A percentile compares a stretch with the other conserved stretches of the same genome.
These are phyloP conservation scores for Vanrija pseudolonga DNA, from an alignment of 1,284 basidiomycete species.

Conservation along the genomic window DNA sequence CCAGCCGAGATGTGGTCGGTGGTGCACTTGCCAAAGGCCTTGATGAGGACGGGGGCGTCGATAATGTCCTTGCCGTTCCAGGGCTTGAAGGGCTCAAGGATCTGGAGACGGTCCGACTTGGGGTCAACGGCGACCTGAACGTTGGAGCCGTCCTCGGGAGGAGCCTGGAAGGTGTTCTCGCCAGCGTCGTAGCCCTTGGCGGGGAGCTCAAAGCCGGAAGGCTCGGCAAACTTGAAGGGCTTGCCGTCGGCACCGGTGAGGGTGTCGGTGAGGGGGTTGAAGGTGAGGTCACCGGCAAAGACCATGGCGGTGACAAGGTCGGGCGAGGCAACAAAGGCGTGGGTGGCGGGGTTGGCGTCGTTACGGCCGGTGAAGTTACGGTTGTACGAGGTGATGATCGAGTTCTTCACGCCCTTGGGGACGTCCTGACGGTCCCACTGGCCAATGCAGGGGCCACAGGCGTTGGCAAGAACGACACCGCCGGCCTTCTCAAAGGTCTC, in stretches of 20 bases:
- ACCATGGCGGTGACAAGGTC: conserved; percentile 97
- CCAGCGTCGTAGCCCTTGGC: conserved; percentile 93
- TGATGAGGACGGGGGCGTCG: conserved; percentile 91
- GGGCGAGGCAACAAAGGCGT: conserved; percentile 97
- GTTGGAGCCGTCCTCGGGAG: conserved; percentile 75
- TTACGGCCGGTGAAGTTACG: conserved; percentile 99
- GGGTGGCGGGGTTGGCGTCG: conserved; percentile 98
- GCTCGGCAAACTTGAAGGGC: conserved; percentile 92
- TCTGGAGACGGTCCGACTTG: conserved; percentile 89
- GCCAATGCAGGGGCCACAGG: conserved; percentile 98
- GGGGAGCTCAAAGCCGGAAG: conserved; percentile 86
- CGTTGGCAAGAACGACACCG: conserved; percentile 93
- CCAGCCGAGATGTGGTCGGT: conserved; percentile 55
- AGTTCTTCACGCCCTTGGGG: conserved; percentile 94
- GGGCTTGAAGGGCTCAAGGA: conserved; percentile 81
- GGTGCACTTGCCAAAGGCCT: conserved; percentile 98
- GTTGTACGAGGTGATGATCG: conserved; percentile 99
- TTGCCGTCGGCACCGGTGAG: conserved; percentile 90
- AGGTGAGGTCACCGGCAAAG: conserved; percentile 88
- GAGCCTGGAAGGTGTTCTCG: conserved; percentile 94
- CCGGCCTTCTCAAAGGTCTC: conserved; percentile 80
- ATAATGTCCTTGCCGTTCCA: conserved; percentile 92
- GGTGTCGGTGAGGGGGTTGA: conserved; percentile 93
- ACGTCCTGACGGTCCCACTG: conserved; percentile 98
- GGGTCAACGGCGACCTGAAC: conserved; percentile 86